These are phyloP conservation scores for Alternaria arbusti DNA, from an alignment of 2,329 filamentous ascomycete species.

Conservation along the genomic window DNA sequence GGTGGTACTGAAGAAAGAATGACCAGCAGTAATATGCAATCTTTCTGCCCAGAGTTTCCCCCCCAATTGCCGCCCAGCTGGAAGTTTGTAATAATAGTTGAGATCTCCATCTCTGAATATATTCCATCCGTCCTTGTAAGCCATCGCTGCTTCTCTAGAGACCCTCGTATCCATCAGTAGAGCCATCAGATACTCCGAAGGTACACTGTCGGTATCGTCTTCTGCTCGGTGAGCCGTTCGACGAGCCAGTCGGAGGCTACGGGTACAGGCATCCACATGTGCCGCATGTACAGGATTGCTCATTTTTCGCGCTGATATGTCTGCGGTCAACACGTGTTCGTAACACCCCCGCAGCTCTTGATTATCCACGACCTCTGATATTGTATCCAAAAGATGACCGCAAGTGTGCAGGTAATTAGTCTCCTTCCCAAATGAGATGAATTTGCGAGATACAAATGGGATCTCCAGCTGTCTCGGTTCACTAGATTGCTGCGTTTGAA, in stretches of 20 bases:
- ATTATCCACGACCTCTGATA: background rate
- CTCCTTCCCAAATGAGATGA: background rate
- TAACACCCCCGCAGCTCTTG: background rate
- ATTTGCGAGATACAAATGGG: fast-evolving
- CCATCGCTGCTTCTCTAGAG: background rate
- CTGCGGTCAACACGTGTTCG: fast-evolving
- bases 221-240: fast-evolving
- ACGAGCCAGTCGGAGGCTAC: background rate
- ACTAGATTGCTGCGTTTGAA: fast-evolving
- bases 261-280: background rate
- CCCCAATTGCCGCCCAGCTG: background rate
- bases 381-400: background rate
- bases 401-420: background rate
- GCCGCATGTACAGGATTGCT: background rate
- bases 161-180: background rate
- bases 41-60: fast-evolving
- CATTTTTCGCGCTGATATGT: fast-evolving
- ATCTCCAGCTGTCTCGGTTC: fast-evolving
- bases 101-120: background rate
- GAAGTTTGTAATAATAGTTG: too few relatives aligned
- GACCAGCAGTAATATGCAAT: background rate
- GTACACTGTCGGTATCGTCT: fast-evolving
- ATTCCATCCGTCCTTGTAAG: background rate
- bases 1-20: background rate
- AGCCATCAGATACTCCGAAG: background rate